Conservation (phyloP, 805 yeast species). For the Candida ortonii region DNA sequence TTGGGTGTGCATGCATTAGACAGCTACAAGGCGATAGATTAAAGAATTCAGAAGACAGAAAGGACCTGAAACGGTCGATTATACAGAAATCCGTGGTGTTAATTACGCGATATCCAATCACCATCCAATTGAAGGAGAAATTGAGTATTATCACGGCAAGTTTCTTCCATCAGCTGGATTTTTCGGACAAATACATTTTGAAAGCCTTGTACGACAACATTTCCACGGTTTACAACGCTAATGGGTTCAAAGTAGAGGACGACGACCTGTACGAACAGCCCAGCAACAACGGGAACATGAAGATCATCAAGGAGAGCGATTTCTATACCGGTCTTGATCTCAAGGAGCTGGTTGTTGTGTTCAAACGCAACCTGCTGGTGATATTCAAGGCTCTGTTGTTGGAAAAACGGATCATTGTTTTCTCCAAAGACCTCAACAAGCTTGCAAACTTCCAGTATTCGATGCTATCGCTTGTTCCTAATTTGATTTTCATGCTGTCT, state of each 20-base stretch:
- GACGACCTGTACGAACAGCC: conserved; percentile 30
- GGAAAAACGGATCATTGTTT: conserved; percentile 72
- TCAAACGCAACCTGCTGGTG: conserved; percentile 57
- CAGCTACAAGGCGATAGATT: conserved; percentile 69
- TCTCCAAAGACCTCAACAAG: conserved; percentile 73
- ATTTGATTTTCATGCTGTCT: conserved; percentile 65
- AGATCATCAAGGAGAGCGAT: conserved; percentile 50
- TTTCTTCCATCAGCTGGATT: conserved; percentile 77
- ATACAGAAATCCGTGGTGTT: conserved; percentile 91
- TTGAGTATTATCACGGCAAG: conserved; percentile 84
- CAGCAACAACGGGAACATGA: conserved; percentile 15
- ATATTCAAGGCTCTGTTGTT: conserved; percentile 75
- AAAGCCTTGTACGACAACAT: conserved; percentile 69
- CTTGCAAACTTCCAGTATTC: conserved; percentile 83
- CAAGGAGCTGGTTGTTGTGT: conserved; percentile 56
- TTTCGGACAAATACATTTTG: conserved; percentile 66
- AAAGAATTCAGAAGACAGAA: conserved; percentile 30
- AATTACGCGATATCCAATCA: conserved; percentile 76
- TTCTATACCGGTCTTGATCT: conserved; percentile 72
- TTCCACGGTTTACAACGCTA: conserved; percentile 38
- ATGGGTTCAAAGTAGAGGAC: conserved; percentile 28
- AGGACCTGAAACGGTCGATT: conserved; percentile 53
- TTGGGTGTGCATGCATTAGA: conserved; percentile 91
- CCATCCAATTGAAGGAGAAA: conserved; percentile 85
- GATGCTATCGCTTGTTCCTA: conserved; percentile 79